A percentile compares a stretch with the other conserved stretches of the same genome.
Conservation (phyloP, 1,284 basidiomycete genomes). For the Pulveroboletus sp. region DNA sequence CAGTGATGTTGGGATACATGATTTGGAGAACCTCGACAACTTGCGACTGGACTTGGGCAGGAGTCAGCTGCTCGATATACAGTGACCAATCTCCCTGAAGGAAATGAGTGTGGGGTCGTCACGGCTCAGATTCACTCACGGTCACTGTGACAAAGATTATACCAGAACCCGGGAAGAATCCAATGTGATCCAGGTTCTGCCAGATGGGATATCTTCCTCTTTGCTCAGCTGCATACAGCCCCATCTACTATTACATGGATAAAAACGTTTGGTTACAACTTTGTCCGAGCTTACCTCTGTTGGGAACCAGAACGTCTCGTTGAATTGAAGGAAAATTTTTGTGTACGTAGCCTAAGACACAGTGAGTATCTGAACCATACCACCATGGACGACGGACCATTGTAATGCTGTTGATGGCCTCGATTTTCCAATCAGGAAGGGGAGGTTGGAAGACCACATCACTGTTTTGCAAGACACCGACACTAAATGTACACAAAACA, state of each 20-base stretch:
- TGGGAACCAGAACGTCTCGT: constrained; percentile 9
- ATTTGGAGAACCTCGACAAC: constrained; percentile 51
- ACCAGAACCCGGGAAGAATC: constrained; percentile 4
- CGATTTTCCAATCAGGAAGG: constrained; percentile 5
- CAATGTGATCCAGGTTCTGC: constrained; percentile 3
- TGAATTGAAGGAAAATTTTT: constrained; percentile 13
- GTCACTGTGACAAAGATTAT: constrained; percentile 11
- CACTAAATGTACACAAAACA: constrained; percentile 9
- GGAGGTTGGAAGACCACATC: constrained; percentile 9
- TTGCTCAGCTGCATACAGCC: constrained; percentile 1
- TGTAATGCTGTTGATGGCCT: constrained; percentile 4
- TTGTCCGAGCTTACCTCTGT: not conserved
- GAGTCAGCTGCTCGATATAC: constrained; percentile 55
- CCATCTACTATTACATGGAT: not conserved
- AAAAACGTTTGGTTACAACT: not conserved
- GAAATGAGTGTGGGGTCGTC: not conserved
- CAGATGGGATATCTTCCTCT: constrained; percentile 4
- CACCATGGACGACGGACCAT: constrained; percentile 1
- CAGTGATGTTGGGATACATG: constrained; percentile 55
- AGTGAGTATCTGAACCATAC: not conserved
- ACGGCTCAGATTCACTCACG: not conserved
- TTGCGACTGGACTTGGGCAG: constrained; percentile 50
- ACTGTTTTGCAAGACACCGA: constrained; percentile 8
- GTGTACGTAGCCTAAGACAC: constrained; percentile 4
- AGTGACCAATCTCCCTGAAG: constrained; percentile 55